These are phyloP conservation scores for Vaccinium darrowii DNA, from an alignment of 148 eudicot genomes.

Conservation along the genomic window DNA sequence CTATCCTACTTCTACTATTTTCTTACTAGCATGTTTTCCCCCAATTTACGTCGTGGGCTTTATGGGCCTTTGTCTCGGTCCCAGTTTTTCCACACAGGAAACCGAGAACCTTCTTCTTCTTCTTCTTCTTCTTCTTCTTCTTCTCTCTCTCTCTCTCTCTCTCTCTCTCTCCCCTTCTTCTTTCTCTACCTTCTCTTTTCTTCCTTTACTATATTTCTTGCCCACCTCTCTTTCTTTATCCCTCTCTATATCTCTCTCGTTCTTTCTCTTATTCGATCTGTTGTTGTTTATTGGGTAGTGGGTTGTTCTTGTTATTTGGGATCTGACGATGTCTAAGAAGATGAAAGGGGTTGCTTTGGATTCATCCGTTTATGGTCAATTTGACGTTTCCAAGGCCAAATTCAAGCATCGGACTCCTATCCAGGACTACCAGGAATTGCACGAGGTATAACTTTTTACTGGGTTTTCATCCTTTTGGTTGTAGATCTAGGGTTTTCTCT, in stretches of 20 bases:
- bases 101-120: conserved; percentile 27
- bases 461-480: conserved; percentile 11
- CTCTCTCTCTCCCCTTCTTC: conserved; percentile 19
- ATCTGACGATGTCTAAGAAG: conserved; percentile 43
- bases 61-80: conserved; percentile 36
- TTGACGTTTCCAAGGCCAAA: conserved; percentile 31
- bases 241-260: conserved; percentile 1
- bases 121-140: too few species aligned
- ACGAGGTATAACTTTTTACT: conserved; percentile 27
- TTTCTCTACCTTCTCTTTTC: background rate
- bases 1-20: background rate
- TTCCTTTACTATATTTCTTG: conserved; percentile 18
- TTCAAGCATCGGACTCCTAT: conserved; percentile 41
- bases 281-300: background rate
- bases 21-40: background rate
- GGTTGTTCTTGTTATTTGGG: conserved; percentile 15
- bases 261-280: conserved; percentile 15
- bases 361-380: conserved; percentile 20
- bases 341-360: conserved; percentile 38
- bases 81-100: conserved; percentile 28
- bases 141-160: background rate
- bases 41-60: conserved; percentile 2
- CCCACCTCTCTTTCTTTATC: conserved; percentile 8
- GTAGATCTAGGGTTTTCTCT: conserved; percentile 16
- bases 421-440: conserved; percentile 41